Base-by-base conservation (phyloP, 345 rosid genomes). In the Salix purpurea region DNA sequence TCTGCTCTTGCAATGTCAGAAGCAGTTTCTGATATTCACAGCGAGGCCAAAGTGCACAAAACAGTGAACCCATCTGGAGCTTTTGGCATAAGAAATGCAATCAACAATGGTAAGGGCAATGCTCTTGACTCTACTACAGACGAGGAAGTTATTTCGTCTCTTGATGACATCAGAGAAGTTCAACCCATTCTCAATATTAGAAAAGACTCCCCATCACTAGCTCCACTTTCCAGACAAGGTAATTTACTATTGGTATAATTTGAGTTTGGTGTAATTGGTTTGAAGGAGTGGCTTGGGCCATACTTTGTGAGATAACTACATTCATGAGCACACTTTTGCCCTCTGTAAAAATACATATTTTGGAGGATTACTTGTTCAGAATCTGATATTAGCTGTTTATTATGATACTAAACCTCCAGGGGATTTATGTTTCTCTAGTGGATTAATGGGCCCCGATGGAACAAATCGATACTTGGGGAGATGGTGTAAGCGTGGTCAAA, bases 401-500 rank as follows among this genome's bases (percentile, higher is more conserved):
- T 15, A 24, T 73, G 32, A 24, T 50, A 71, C 58, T 74, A 77
- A 75, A 83, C 69, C 46, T 74, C 71, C 76, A 88, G 94, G 91
- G 69, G 87, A 86, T 75, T 58, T 81, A 69, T 90, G 91, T 77
- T 85, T 91, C 77, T 88, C 97, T 46, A 77, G 89, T 70, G 94
- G 96, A 79, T 78, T 92, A 84, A 88, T 89, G 56, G 92, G 91
- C 62, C 94, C 92, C 26, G 97, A 89, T 81, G 97, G 94, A 77
- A 81, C 89, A 52, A 90, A 82, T 40, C 77, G 88, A 79, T 88
- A 87, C 79, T 76, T 91, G 80, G 90, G 97, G 61, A 93, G 92
- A 81, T 96, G 99, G 99, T 93, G 91, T 84, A 96, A 89, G 85
- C 91, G 91, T 56, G 84, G 85, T 70, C 88, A 90, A 50, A 81